Base-by-base conservation (phyloP, 2,329 filamentous ascomycete species). In the Fusarium pseudonygamai region DNA sequence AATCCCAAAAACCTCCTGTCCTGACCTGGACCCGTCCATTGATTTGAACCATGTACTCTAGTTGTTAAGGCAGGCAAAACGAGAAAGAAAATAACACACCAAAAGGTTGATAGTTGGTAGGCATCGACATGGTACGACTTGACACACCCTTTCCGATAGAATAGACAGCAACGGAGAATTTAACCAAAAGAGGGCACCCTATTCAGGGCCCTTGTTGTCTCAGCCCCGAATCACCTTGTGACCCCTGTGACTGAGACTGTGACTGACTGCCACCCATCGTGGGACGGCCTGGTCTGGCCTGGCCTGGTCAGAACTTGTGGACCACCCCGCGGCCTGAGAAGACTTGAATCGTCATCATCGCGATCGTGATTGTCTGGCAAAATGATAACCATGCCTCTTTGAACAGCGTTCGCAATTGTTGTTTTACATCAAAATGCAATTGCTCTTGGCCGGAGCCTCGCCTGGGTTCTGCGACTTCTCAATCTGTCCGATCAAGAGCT, bases 391-490 rank as follows among this genome's bases (percentile, higher is more conserved):
- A n/a, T 64, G 47, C 49, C 47, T 57, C 18, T 34, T 46, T 52
- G 50, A 37, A 46, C 40, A 49, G 5, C 12, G n/a, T 42, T 34
- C 58, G 40, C 61, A 60, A 59, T 49, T 49, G 18, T 46, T 56
- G n/a, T 2, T 68, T 68, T 74, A 99, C 96, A 99, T 98, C 77
- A 98, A 82, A 63, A 82, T 78, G 82, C 96, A 98, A 84, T 97
- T 97, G 78, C 90, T 90, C 64, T 92, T 92, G 63, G 91, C 92
- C 32, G 94, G 87, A 13, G 94, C 92, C 84, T 97, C 94, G 78
- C 91, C 91, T 3, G 96, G 95, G 80, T 97, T 97, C 84, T 97
- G 93, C 32, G 92, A 91, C 84, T 97, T 97, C 84, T 99, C 96
- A 72, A 99, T 95, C 86, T 98, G 93, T 55, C 89, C 93, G 78